Percentiles rank a stretch among this genome's conserved stretches.
Conservation (phyloP, 2,329 filamentous ascomycete genomes). For the Aspergillus clavatus region DNA sequence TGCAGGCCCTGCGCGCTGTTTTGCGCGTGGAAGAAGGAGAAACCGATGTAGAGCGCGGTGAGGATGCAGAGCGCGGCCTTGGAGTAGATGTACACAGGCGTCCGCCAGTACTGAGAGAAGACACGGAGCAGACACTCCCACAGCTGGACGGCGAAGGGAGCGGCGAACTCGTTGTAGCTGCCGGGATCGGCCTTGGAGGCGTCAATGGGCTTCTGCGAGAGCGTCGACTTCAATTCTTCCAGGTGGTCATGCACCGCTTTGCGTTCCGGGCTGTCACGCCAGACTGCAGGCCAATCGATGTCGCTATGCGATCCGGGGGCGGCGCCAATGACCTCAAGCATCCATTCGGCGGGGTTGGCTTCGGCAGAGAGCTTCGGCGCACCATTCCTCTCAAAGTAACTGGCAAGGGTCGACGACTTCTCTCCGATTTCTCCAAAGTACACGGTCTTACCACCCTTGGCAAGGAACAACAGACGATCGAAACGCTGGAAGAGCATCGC, state of each 20-base stretch:
- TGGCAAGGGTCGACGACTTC: conserved; percentile 53
- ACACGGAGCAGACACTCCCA: conserved; percentile 65
- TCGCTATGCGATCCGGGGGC: conserved; percentile 60
- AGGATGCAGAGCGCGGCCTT: conserved; percentile 65
- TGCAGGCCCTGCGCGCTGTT: conserved; percentile 76
- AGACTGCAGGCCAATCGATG: conserved; percentile 61
- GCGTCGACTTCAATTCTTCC: conserved; percentile 45
- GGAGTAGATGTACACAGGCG: conserved; percentile 81
- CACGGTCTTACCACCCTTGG: conserved; percentile 60
- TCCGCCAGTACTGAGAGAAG: conserved; percentile 90
- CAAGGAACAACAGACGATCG: conserved; percentile 60
- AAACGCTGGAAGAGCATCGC: conserved; percentile 91
- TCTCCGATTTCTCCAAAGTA: conserved; percentile 65
- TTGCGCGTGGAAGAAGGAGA: conserved; percentile 71
- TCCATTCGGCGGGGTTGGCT: conserved; percentile 72
- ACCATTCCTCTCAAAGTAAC: conserved; percentile 63
- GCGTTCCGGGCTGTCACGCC: conserved; percentile 57
- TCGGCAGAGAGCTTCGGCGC: conserved; percentile 54
- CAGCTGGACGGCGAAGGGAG: conserved; percentile 65
- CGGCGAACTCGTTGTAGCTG: conserved; percentile 72
- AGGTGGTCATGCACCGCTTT: conserved; percentile 52
- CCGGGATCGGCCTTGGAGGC: conserved; percentile 43
- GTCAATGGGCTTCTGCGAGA: conserved; percentile 39
- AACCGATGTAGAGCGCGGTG: conserved; percentile 72
- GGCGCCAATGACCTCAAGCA: conserved; percentile 58